A percentile compares a stretch with the other conserved stretches of the same genome.
Evolutionary conservation across 129 eudicot species (phyloP).

Genomic region (Artemisia annua): DNA sequence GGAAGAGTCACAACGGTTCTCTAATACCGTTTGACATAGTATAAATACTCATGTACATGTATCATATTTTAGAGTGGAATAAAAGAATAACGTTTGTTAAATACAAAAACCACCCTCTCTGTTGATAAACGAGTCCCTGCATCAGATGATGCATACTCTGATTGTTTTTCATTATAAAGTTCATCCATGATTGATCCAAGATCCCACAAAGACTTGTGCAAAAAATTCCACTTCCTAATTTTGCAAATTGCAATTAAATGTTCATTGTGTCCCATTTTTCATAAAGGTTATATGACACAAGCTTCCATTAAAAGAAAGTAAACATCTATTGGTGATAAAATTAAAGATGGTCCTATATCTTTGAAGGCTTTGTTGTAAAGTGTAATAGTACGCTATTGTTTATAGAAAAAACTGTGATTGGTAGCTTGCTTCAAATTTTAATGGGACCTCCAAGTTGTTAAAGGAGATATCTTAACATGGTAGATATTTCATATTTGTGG

Average conservation of each 20-base stretch:
- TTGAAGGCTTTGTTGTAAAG: slow-evolving; percentile 31
- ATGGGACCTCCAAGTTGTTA: slow-evolving; percentile 26
- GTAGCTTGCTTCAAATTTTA: slow-evolving; percentile 31
- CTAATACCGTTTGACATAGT: too few relatives aligned
- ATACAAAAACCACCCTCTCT: too few relatives aligned
- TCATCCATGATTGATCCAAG: too few relatives aligned
- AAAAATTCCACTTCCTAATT: too few relatives aligned
- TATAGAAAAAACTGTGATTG: slow-evolving; percentile 9
- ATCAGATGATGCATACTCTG: too few relatives aligned
- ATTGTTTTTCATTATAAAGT: too few relatives aligned
- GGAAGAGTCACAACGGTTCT: too few relatives aligned
- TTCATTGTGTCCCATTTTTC: not conserved
- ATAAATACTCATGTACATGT: too few relatives aligned
- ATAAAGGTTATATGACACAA: not conserved
- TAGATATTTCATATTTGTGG: slow-evolving; percentile 30
- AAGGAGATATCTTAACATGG: slow-evolving; percentile 26
- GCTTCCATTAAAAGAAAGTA: slow-evolving; percentile 11
- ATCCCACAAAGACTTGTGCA: too few relatives aligned
- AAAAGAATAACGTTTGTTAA: too few relatives aligned
- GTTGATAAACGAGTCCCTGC: too few relatives aligned
- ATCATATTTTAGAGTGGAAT: too few relatives aligned
- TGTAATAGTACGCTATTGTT: slow-evolving; percentile 11
- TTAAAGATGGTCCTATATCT: slow-evolving; percentile 16
- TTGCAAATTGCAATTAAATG: not conserved
- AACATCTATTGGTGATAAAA: slow-evolving; percentile 1